Base-by-base conservation (phyloP, 768 basidiomycete genomes). In the Hortiboletus campestris region DNA sequence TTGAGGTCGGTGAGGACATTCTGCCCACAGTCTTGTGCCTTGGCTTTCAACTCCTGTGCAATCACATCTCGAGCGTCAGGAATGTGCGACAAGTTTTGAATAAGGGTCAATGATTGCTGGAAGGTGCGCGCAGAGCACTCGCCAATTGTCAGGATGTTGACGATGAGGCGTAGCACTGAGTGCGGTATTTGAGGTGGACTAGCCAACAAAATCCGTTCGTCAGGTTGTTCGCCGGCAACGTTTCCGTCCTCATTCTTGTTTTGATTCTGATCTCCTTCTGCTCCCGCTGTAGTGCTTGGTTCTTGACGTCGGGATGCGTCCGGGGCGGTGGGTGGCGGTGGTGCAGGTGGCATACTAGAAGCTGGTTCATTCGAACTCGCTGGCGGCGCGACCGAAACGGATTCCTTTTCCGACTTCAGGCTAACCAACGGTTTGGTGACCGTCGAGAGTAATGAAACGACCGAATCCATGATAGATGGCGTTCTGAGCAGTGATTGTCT, bases 101-200 rank as follows among this genome's bases (percentile, higher is more conserved):
- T 98, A 34, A 98, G 82, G 17, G 87, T 80, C 41, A 98, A 78
- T 39, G 92, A 94, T 67, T 94, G 87, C 62, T 94, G 89, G 82
- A 99, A 99, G n/a, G 95, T 97, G 32, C 89, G 82, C 41, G 89
- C 91, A 22, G 94, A 94, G 67, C 96, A 98, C 76, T 99, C 97
- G 42, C 97, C 97, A 19, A 89, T 81, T n/a, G 97, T 98, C 59
- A 99, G 78, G 63, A 98, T 94, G 71, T 98, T 98, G 68, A 97
- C 94, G 57, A 98, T 93, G 36, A 94, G 82, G 36, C 91, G 86
- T 25, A 98, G 79, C n/a, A 90, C 86, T 4, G 84, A 70, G 49
- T 89, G 84, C 8, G 95, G 93, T 55, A 98, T 87, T 60, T 88
- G 85, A 13, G 97, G 97, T 17, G 91, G 85, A 49, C 80, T 83